Evolutionary conservation across 2,329 filamentous ascomycete species (phyloP), one percentile per base, ranked within the genome.

Genomic region (Penicillium hordei): DNA sequence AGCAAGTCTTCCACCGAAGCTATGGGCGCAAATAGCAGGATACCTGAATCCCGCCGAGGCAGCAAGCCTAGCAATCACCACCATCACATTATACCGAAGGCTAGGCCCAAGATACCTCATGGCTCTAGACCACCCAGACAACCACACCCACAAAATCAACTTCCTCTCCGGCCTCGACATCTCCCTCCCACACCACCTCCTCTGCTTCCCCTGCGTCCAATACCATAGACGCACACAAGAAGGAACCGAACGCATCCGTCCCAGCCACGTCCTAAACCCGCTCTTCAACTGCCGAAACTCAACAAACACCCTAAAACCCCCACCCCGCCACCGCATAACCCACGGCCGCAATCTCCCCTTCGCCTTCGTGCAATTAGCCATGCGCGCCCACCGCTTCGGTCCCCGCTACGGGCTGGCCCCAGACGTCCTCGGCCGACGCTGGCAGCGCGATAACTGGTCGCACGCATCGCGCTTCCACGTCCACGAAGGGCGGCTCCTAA

Each of bases 171-270:
- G 71, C 3, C 75, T 86, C 65, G 83, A 87, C 59, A 67, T 72
- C 13, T 68, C 76, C 17, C 72, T 84, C 19, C 84, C 84, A 3
- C 74, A 78, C 36, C 82, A 86, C 63, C 76, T 87, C 7, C 78
- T 86, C 53, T 87, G 85, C 69, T 83, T 85, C 65, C 78, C 80
- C 5, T 87, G 85, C 66, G 78, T 72, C 15, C 75, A 71, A 55
- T 87, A 82, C 69, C 85, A 87, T 66, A 69, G 76, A 5, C 79
- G 85, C 43, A 81, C 76, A 1, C 75, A 81, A 51, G 77, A 78
- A 36, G 84, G 84, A 19, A 62, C 76, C 34, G 85, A 87, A 65
- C 77, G 75, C 12, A 70, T 86, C 15, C 81, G 82, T 63, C 79
- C 82, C 2, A 76, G 81, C 29, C 78, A 79, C 45, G 75, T 85